Evolutionary conservation across 176 grass and related monocot genomes (phyloP), one percentile per base, ranked within the genome.

Genomic region (Oryza meridionalis): DNA sequence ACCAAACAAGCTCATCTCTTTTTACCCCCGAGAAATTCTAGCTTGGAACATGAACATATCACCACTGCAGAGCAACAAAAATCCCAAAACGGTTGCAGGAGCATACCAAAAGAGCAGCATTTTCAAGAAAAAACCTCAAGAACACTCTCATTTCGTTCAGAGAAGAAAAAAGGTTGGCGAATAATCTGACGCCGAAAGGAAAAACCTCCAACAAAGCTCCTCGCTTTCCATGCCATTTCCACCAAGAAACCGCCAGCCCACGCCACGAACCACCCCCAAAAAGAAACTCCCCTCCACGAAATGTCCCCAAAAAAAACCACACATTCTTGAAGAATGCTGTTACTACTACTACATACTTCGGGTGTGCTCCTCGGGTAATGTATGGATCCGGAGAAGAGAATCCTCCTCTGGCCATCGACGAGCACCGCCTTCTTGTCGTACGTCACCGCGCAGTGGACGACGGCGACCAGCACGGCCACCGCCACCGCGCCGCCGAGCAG

Each of bases 331-430:
- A 76, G 85, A 80, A 90, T 76, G 83, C 53, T 35, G 81, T 64
- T 85, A 31, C 29, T 31, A 31, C 29, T 31, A 31, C 29, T 31
- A 91, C 94, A 69, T 85, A 92, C 94, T 64, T 99, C 97, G 19
- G 93, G 93, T 40, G 97, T 96, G 90, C 97, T 99, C 80, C 97
- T 92, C 35, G 96, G 93, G 87, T 99, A 99, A 66, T 99, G 97
- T 65, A 99, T 92, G 90, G 97, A 99, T 88, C 97, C 97, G 69
- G 97, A 99, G 91, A 99, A 88, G 70, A 99, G 97, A 58, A 99
- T 94, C 90, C 79, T 75, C 80, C 97, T 83, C 91, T 96, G 84
- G 2, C 97, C 93, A 77, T 92, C 76, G 63, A 99, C 94, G 47
- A 99, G 8, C 73, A 99, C 85, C 6, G 97, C 83, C 88, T 92